Evolutionary conservation across 2,329 filamentous ascomycete species (phyloP), one percentile per base, ranked within the genome.

Genomic region (Eurotiales sp.): DNA sequence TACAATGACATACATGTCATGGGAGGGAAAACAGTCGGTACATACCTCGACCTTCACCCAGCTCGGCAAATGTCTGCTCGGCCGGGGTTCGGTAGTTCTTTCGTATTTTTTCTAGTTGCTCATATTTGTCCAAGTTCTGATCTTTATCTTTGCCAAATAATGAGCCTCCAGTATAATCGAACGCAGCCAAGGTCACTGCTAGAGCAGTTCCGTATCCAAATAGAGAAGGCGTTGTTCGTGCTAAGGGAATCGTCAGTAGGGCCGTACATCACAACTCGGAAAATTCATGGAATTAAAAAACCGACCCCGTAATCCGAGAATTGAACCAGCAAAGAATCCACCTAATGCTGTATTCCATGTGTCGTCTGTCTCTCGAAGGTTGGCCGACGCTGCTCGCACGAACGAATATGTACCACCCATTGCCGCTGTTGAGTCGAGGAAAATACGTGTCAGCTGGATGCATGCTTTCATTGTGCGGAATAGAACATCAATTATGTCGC

Each of bases 1-100:
- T 25, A 41, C 8, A 12, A 10, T 22, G 22, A 10, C 19, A 41
- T 25, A 15, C 39, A 19, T 22, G 22, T 15, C 19, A n/a, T 6
- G n/a, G n/a, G n/a, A 3, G 19, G 11, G 8, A 15, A 41, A 14
- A 23, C 1, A 23, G 12, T 29, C 15, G 32, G 8, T 49, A 72
- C 77, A 64, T 80, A 92, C 89, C 89, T 81, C 90, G 82, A 59
- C 90, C 90, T 77, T 96, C 91, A 48, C 90, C 91, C 62, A 96
- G 66, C 64, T 92, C 82, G 21, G 83, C 81, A 58, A 96, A 75
- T 2, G 88, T 95, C 76, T 96, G 86, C 67, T 89, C 86, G 46
- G 83, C 77, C 22, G 89, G 86, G 66, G 85, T 76, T 68, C 89
- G 82, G 69, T 86, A 86, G 65, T 85, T 85, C 75, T 81, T 85